Percentiles rank a stretch among this genome's conserved stretches.
phyloP scores from a whole-genome alignment of 208 protist genomes.

The Wallacemonas sp. region DNA sequence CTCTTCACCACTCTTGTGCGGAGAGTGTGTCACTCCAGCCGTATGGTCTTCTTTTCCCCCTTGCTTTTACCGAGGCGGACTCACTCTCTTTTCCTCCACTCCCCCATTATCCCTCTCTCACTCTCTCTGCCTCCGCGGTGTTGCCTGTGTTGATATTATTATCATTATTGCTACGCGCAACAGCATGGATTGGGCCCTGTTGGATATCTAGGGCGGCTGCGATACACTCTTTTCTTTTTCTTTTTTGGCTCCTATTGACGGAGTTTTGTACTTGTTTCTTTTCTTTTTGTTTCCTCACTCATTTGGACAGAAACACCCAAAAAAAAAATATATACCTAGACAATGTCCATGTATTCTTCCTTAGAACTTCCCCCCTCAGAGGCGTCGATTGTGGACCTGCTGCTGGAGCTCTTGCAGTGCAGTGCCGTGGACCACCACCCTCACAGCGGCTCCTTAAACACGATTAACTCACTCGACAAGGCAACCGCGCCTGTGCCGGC shows the following conservation, averaged over 20 bases:
- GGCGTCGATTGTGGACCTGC: not conserved
- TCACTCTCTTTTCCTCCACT: not conserved
- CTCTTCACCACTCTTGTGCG: no score
- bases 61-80: not conserved
- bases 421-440: not conserved
- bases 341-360: not conserved
- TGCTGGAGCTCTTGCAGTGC: not conserved
- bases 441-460: no score
- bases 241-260: not conserved
- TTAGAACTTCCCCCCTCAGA: not conserved
- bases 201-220: no score
- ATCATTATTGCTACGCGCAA: no score
- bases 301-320: not conserved
- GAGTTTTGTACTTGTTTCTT: constrained; percentile 3
- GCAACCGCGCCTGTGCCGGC: not conserved
- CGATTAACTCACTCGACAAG: no score
- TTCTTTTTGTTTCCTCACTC: not conserved
- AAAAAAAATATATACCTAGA: not conserved
- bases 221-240: constrained; percentile 14
- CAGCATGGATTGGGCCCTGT: no score
- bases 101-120: constrained; percentile 5
- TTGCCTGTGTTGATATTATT: not conserved
- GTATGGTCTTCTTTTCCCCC: no score
- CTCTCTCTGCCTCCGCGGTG: constrained; percentile 7
- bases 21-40: no score